phyloP scores from a whole-genome alignment of 2,329 filamentous ascomycete genomes.

The Dactylellina haptotyla region DNA sequence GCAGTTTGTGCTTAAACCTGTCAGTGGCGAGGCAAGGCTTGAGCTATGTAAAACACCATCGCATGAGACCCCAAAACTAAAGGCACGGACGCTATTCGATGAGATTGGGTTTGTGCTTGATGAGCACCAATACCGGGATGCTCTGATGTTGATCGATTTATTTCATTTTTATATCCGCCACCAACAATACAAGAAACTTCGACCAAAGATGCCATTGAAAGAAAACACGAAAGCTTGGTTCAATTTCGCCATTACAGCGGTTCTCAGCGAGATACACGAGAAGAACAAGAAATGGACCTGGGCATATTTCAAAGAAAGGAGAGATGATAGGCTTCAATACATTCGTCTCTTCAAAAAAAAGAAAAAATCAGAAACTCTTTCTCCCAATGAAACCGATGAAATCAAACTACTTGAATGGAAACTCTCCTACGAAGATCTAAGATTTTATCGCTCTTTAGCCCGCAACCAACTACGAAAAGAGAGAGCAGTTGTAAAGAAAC shows the following conservation, averaged over 20 bases:
- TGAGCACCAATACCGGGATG: slow-evolving; percentile 96
- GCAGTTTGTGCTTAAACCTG: slow-evolving; percentile 95
- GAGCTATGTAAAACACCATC: slow-evolving; percentile 94
- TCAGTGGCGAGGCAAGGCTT: slow-evolving; percentile 92
- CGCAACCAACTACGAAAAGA: slow-evolving; percentile 96
- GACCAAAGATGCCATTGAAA: slow-evolving; percentile 84
- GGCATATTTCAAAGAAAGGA: slow-evolving; percentile 91
- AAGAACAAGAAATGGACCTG: slow-evolving; percentile 93
- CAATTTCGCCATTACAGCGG: slow-evolving; percentile 85
- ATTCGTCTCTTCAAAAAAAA: slow-evolving; percentile 96
- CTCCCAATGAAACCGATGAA: slow-evolving; percentile 75
- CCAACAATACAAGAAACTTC: slow-evolving; percentile 93
- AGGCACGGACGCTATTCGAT: slow-evolving; percentile 90
- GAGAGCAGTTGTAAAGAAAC: slow-evolving; percentile 85
- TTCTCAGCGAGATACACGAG: slow-evolving; percentile 94
- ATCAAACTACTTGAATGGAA: slow-evolving; percentile 84
- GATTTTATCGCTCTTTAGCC: slow-evolving; percentile 95
- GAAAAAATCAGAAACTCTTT: slow-evolving; percentile 74
- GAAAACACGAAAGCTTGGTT: slow-evolving; percentile 94
- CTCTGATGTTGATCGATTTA: slow-evolving; percentile 95
- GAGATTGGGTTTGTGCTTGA: slow-evolving; percentile 98
- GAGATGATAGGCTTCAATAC: slow-evolving; percentile 87
- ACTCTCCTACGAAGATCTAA: slow-evolving; percentile 89
- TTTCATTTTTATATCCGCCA: slow-evolving; percentile 99
- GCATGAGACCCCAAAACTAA: slow-evolving; percentile 81